A percentile compares a stretch with the other conserved stretches of the same genome.
phyloP scores from a whole-genome alignment of 2,329 filamentous ascomycete species.

The Colletotrichum australisinense region DNA sequence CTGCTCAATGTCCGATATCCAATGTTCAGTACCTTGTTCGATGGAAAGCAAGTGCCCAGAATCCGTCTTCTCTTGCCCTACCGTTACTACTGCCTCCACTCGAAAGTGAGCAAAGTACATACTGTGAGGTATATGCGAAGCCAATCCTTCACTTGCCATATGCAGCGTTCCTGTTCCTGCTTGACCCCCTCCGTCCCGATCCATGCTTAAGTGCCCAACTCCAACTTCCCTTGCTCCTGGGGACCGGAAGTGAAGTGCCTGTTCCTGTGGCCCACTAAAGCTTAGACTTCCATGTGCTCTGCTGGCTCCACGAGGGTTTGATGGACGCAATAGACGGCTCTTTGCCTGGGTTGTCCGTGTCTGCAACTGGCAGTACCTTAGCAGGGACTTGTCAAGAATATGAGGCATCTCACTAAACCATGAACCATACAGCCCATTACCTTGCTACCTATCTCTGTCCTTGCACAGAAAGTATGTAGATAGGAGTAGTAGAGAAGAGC shows the following conservation, averaged over 20 bases:
- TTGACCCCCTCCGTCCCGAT: background rate
- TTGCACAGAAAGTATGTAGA: no score
- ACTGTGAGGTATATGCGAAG: no score
- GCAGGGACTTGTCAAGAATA: background rate
- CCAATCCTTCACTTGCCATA: background rate
- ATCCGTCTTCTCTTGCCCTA: background rate
- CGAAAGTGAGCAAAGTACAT: background rate
- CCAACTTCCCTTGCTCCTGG: background rate
- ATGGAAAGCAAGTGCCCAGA: background rate
- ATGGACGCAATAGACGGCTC: background rate
- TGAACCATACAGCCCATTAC: background rate
- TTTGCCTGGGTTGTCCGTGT: background rate
- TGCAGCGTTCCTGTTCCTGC: background rate
- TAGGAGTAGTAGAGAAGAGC: background rate
- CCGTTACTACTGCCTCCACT: background rate
- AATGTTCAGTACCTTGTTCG: background rate
- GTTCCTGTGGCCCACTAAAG: conserved; percentile 25
- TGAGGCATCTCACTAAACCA: background rate
- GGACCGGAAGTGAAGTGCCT: background rate
- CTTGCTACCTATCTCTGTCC: background rate
- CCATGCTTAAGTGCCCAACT: background rate
- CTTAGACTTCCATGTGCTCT: conserved; percentile 15
- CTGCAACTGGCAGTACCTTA: background rate
- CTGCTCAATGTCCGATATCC: background rate
- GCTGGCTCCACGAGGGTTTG: conserved; percentile 25